A percentile compares a stretch with the other conserved stretches of the same genome.
Evolutionary conservation across 2,329 filamentous ascomycete species (phyloP).

Genomic region (Botrytis medusae): DNA sequence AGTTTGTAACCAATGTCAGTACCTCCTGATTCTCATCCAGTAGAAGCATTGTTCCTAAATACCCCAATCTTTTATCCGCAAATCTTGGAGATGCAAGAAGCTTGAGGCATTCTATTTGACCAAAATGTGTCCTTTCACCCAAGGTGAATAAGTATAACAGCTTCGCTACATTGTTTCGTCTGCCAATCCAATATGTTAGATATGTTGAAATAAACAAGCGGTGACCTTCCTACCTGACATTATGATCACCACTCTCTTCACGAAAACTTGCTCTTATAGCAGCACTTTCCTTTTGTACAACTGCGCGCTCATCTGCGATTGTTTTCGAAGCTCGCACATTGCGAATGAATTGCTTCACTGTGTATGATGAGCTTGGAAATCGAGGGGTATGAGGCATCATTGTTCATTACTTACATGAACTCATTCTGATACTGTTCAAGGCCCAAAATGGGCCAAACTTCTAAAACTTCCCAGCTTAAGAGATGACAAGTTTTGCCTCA

Average conservation of each 20-base stretch:
- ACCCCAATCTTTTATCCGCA: conserved; percentile 94
- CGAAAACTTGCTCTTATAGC: conserved; percentile 96
- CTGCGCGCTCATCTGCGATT: conserved; percentile 95
- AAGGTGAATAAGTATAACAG: conserved; percentile 97
- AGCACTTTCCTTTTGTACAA: conserved; percentile 98
- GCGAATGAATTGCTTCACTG: conserved; percentile 99
- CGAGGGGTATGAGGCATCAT: conserved; percentile 27
- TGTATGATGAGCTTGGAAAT: conserved; percentile 27
- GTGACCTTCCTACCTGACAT: conserved; percentile 67
- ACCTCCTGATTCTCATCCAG: conserved; percentile 99
- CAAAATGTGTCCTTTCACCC: conserved; percentile 96
- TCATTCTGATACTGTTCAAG: conserved; percentile 38
- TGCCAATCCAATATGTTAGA: conserved; percentile 43
- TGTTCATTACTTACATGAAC: conserved; percentile 37
- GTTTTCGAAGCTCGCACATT: conserved; percentile 98
- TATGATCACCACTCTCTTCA: conserved; percentile 92
- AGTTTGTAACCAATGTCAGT: conserved; percentile 94
- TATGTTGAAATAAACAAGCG: conserved; percentile 16
- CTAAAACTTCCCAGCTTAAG: conserved; percentile 28
- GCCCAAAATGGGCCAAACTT: conserved; percentile 39
- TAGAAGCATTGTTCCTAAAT: conserved; percentile 92
- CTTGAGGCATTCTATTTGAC: conserved; percentile 98
- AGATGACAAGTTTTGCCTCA: background rate
- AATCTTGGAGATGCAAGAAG: conserved; percentile 94
- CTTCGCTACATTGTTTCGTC: conserved; percentile 98